A percentile compares a stretch with the other conserved stretches of the same genome.
These are phyloP conservation scores for Eutrema yunnanense DNA, from an alignment of 345 rosid genomes.

Conservation along the genomic window DNA sequence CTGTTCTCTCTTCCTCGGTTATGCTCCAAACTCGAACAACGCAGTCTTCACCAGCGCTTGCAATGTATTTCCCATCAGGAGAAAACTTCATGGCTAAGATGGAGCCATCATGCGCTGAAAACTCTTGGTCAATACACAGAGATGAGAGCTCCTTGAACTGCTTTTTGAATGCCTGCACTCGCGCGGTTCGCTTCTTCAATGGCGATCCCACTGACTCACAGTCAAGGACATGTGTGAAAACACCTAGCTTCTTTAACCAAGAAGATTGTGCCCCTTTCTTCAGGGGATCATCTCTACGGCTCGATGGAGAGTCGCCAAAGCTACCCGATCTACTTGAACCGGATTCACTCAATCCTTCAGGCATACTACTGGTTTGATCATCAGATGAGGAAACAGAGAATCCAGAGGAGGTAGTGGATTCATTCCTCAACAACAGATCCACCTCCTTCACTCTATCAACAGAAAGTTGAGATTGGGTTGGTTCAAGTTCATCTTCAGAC, in stretches of 20 bases:
- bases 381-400: slow-evolving; percentile 24
- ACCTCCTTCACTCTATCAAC: slow-evolving; percentile 21
- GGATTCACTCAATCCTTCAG: slow-evolving; percentile 16
- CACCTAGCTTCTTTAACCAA: slow-evolving; percentile 46
- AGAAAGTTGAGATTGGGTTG: background rate
- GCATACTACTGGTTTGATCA: slow-evolving; percentile 1
- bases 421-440: slow-evolving; percentile 32
- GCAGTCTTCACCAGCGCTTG: slow-evolving; percentile 71
- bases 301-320: slow-evolving; percentile 16
- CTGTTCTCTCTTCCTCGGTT: slow-evolving; percentile 43
- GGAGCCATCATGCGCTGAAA: slow-evolving; percentile 64
- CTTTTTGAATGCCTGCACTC: slow-evolving; percentile 41
- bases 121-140: slow-evolving; percentile 56
- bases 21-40: slow-evolving; percentile 67
- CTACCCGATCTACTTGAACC: slow-evolving; percentile 15
- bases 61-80: slow-evolving; percentile 59
- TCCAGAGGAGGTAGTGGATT: slow-evolving; percentile 33
- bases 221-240: slow-evolving; percentile 28
- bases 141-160: slow-evolving; percentile 58
- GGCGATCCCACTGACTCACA: slow-evolving; percentile 22
- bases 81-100: slow-evolving; percentile 72
- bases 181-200: slow-evolving; percentile 24
- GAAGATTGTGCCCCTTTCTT: slow-evolving; percentile 17
- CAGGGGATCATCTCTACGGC: slow-evolving; percentile 7
- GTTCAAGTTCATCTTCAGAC: background rate